phyloP scores from a whole-genome alignment of 2,329 filamentous ascomycete genomes.

The Xylaria sp. region DNA sequence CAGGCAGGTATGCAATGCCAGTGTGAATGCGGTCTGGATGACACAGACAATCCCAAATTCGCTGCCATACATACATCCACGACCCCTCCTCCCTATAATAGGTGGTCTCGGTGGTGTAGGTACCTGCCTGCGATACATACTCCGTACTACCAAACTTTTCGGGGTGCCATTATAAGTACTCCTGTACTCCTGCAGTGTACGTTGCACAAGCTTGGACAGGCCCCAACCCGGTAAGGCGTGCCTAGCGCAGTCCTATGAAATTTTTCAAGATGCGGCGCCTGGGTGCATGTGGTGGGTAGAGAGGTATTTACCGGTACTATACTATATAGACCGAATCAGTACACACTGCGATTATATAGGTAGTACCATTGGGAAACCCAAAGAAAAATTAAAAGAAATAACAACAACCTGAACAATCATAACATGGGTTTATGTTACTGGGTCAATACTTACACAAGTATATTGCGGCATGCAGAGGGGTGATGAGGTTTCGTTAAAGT shows the following conservation, averaged over 20 bases:
- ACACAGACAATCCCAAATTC: constrained; percentile 7
- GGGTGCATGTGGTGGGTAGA: too few species aligned
- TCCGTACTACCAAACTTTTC: neutral
- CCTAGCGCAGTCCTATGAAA: neutral
- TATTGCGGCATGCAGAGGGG: neutral
- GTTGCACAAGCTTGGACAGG: neutral
- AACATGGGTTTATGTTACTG: neutral
- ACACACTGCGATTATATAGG: neutral
- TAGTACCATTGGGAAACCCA: too few species aligned
- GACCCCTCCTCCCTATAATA: constrained; percentile 3
- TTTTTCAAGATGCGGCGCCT: constrained; percentile 5
- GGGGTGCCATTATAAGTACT: constrained; percentile 14
- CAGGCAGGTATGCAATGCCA: neutral
- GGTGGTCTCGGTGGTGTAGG: too few species aligned
- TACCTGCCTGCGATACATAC: neutral
- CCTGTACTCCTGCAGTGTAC: neutral
- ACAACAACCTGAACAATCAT: neutral
- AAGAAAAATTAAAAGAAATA: neutral
- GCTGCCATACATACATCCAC: neutral
- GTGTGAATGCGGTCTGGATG: neutral
- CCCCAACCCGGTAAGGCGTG: constrained; percentile 3
- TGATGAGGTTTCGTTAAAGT: neutral
- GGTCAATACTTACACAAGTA: too few species aligned
- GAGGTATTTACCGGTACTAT: neutral
- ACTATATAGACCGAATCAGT: neutral